These are phyloP conservation scores for Berberis vulgaris DNA, from an alignment of 164 flowering plant species.

Conservation along the genomic window DNA sequence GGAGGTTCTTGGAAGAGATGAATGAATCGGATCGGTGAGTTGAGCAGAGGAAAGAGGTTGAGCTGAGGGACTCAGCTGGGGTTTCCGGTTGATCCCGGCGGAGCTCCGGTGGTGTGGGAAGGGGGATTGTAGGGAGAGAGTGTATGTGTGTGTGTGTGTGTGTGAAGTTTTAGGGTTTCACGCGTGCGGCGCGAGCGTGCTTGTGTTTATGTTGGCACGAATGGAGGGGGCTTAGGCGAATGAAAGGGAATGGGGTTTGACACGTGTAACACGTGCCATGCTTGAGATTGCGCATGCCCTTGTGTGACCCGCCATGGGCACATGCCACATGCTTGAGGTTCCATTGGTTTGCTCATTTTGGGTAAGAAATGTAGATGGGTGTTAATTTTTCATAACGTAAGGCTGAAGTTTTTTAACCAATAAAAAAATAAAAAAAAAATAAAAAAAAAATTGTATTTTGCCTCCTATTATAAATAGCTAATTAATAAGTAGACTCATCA, in stretches of 20 bases:
- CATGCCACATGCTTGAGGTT: neutral
- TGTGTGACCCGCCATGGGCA: neutral
- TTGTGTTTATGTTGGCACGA: conserved; percentile 23
- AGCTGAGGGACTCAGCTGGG: neutral
- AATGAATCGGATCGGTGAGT: neutral
- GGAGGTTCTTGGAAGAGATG: neutral
- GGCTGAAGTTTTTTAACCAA: no score
- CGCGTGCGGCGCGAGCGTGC: conserved; percentile 29
- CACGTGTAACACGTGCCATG: conserved; percentile 26
- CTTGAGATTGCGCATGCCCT: conserved; percentile 3
- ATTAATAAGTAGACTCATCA: no score
- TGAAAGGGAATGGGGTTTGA: conserved; percentile 9
- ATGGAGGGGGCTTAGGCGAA: conserved; percentile 12
- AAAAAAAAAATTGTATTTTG: no score
- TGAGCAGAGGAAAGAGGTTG: neutral
- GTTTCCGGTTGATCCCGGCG: conserved; percentile 3
- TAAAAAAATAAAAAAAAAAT: no score
- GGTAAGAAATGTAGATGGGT: no score
- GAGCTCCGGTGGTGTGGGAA: conserved; percentile 10
- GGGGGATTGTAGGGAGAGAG: neutral
- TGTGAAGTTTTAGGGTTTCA: conserved; percentile 22
- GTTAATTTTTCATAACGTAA: no score
- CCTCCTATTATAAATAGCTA: no score
- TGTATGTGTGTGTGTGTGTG: neutral
- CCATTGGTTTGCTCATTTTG: no score